These are phyloP conservation scores for Cryphonectria nitschkei DNA, from an alignment of 2,329 filamentous ascomycete species.

Conservation along the genomic window DNA sequence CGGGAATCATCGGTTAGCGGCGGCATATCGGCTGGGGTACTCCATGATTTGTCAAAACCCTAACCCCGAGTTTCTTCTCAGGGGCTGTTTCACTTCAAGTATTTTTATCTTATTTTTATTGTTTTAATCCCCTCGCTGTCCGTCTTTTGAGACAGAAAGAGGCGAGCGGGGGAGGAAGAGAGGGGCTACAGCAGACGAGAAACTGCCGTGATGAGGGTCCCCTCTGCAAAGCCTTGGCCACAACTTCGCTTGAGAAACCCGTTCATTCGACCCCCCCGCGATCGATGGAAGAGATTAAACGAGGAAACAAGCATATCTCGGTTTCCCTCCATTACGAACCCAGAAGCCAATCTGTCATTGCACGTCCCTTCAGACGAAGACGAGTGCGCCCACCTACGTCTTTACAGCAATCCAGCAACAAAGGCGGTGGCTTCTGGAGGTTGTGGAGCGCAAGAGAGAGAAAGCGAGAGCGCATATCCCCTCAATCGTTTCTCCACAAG, in stretches of 20 bases:
- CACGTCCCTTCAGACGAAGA: background rate
- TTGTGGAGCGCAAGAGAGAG: background rate
- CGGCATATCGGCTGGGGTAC: background rate
- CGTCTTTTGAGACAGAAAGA: background rate
- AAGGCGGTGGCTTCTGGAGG: background rate
- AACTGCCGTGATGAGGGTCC: background rate
- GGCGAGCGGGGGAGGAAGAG: background rate
- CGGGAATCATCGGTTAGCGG: background rate
- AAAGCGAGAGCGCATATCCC: background rate
- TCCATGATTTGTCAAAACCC: background rate
- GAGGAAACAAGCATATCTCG: constrained; percentile 7
- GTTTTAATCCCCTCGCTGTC: background rate
- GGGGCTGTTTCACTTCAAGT: background rate
- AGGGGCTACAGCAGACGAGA: background rate
- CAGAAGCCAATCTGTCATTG: background rate
- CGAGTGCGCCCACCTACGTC: too few species aligned
- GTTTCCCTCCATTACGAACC: background rate
- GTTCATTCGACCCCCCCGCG: background rate
- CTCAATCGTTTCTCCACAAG: constrained; percentile 8
- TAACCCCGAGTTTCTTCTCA: background rate
- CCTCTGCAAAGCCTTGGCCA: background rate
- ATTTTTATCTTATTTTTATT: background rate
- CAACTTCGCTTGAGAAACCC: background rate
- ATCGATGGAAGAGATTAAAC: background rate
- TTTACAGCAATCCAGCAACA: background rate